Percentiles rank a stretch among this genome's conserved stretches.
phyloP scores from a whole-genome alignment of 108 stramenopile species.

The Pseudonitzschia pungens region DNA sequence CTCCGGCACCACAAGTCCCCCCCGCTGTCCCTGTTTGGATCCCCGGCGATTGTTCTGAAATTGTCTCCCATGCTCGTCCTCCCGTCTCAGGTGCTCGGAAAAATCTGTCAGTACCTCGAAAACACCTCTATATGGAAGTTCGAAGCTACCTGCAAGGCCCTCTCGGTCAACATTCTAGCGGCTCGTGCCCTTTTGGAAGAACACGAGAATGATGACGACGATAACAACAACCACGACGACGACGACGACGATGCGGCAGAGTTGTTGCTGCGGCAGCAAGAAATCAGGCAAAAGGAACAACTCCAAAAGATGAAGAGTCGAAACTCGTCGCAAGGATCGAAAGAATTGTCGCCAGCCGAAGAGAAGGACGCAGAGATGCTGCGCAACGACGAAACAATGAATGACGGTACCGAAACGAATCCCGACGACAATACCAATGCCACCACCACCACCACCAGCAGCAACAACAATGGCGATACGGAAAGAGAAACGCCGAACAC shows the following conservation, averaged over 20 bases:
- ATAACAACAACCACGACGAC: neutral
- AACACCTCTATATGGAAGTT: constrained; percentile 30
- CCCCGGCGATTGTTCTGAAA: constrained; percentile 53
- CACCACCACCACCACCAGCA: neutral
- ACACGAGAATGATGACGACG: neutral
- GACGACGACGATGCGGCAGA: constrained; percentile 4
- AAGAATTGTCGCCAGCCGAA: neutral
- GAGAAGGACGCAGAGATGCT: neutral
- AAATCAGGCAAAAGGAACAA: neutral
- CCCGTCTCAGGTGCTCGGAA: constrained; percentile 47
- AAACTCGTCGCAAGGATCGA: neutral
- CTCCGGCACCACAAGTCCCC: neutral
- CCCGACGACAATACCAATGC: neutral
- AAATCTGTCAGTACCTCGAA: constrained; percentile 61
- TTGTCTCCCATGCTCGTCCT: constrained; percentile 65
- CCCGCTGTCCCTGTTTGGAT: constrained; percentile 41
- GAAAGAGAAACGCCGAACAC: too few relatives aligned
- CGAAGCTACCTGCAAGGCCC: constrained; percentile 41
- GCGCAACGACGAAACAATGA: neutral
- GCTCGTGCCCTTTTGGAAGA: constrained; percentile 30
- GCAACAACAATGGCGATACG: constrained; percentile 11
- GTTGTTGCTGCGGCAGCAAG: neutral
- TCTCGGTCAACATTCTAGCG: constrained; percentile 28
- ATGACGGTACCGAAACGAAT: neutral
- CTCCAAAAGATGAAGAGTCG: neutral